phyloP scores from a whole-genome alignment of 2,329 filamentous ascomycete species.

The Pseudogymnoascus pannorum region DNA sequence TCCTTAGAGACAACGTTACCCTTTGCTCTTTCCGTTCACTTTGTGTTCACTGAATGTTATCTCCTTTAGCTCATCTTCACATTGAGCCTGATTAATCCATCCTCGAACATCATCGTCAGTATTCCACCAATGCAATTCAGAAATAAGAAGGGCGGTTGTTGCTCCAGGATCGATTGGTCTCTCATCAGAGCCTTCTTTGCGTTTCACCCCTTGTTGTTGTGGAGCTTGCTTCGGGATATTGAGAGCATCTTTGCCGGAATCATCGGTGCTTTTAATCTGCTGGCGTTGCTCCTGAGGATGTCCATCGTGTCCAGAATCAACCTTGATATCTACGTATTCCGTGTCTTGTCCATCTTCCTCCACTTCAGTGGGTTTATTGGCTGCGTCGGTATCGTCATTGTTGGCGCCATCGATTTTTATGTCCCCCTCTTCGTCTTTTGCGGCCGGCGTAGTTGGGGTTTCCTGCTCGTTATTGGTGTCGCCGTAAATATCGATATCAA shows the following conservation, averaged over 20 bases:
- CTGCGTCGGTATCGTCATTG: conserved; percentile 13
- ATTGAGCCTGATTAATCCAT: conserved; percentile 72
- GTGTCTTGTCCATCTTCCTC: conserved; percentile 35
- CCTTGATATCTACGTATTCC: conserved; percentile 34
- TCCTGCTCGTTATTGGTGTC: conserved; percentile 45
- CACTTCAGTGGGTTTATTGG: conserved; percentile 16
- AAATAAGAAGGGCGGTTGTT: conserved; percentile 70
- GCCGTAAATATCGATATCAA: conserved; percentile 67
- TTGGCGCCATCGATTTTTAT: conserved; percentile 31
- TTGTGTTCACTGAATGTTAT: conserved; percentile 98
- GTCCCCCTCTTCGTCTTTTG: conserved; percentile 30
- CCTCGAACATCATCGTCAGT: conserved; percentile 91
- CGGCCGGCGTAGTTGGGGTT: conserved; percentile 23
- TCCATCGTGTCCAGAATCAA: conserved; percentile 31
- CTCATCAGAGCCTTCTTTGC: conserved; percentile 53
- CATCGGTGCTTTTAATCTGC: conserved; percentile 36
- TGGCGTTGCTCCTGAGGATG: conserved; percentile 30
- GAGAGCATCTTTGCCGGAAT: conserved; percentile 29
- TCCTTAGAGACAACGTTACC: conserved; percentile 44
- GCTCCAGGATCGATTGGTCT: conserved; percentile 51
- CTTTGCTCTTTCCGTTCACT: conserved; percentile 97
- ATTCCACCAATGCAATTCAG: conserved; percentile 93
- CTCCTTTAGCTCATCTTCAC: conserved; percentile 80
- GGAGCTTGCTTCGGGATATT: conserved; percentile 31
- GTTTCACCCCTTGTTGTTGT: conserved; percentile 50